These are phyloP conservation scores for Corynespora cassiicola DNA, from an alignment of 2,329 filamentous ascomycete species.

Conservation along the genomic window DNA sequence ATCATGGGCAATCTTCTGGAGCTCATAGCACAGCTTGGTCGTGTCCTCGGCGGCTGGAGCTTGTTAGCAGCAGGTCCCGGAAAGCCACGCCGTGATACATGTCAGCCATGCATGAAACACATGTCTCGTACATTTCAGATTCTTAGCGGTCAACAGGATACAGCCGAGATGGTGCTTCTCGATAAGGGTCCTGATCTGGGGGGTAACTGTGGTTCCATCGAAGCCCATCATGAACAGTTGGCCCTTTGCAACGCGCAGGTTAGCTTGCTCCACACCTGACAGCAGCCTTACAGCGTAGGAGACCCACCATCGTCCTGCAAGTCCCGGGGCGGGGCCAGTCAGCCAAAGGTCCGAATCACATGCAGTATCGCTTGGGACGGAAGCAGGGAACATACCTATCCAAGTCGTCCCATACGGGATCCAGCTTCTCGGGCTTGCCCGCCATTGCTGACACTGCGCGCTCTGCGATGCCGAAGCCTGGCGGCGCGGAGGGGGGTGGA, in stretches of 20 bases:
- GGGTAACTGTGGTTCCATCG: conserved; percentile 83
- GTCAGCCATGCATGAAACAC: no score
- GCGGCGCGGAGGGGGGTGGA: conserved; percentile 31
- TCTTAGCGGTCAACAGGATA: conserved; percentile 83
- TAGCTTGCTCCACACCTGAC: conserved; percentile 29
- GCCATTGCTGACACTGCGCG: no score
- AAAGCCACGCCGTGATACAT: conserved; percentile 12
- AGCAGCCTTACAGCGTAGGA: conserved; percentile 16
- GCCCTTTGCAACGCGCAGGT: conserved; percentile 65
- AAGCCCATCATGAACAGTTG: conserved; percentile 85
- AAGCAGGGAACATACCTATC: conserved; percentile 67
- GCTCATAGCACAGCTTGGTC: conserved; percentile 83
- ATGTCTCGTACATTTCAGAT: conserved; percentile 73
- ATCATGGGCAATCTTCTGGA: conserved; percentile 90
- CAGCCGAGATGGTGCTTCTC: conserved; percentile 87
- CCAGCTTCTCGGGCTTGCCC: conserved; percentile 50
- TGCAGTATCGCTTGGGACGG: conserved; percentile 26
- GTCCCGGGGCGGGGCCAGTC: conserved; percentile 41
- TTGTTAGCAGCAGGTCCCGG: conserved; percentile 26
- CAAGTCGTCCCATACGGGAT: conserved; percentile 72
- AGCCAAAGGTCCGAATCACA: conserved; percentile 38
- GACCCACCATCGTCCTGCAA: conserved; percentile 54
- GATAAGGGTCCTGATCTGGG: conserved; percentile 81
- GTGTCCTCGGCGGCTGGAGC: conserved; percentile 84
- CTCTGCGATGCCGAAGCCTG: conserved; percentile 62